Percentiles rank a stretch among this genome's conserved stretches.
These are phyloP conservation scores for Cavenderia fasciculata DNA, from an alignment of 78 protist species.

Conservation along the genomic window DNA sequence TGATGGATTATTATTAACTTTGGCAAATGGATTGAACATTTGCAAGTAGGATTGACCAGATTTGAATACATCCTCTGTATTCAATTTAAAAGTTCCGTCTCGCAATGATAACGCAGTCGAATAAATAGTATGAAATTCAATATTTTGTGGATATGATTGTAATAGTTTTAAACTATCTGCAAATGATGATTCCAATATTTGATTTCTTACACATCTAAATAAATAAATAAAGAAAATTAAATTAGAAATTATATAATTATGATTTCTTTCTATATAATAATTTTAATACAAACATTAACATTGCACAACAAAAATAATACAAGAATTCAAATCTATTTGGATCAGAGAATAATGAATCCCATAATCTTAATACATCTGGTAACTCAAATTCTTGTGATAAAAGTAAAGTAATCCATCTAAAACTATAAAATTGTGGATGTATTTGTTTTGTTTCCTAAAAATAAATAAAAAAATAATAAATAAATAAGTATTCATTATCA, in stretches of 20 bases:
- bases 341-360: slow-evolving; percentile 91
- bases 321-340: slow-evolving; percentile 78
- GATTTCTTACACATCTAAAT: slow-evolving; percentile 71
- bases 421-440: slow-evolving; percentile 83
- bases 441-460: slow-evolving; percentile 67
- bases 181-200: slow-evolving; percentile 53
- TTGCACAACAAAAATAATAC: slow-evolving; percentile 82
- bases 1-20: neutral
- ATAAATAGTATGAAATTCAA: slow-evolving; percentile 70
- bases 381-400: slow-evolving; percentile 89
- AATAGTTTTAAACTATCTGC: slow-evolving; percentile 71
- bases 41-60: slow-evolving; percentile 70
- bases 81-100: slow-evolving; percentile 51
- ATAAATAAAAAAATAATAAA: neutral
- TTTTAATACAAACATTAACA: slow-evolving; percentile 78
- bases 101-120: slow-evolving; percentile 58
- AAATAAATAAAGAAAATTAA: neutral
- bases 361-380: slow-evolving; percentile 88
- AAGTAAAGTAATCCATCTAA: slow-evolving; percentile 88
- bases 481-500: neutral
- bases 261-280: neutral
- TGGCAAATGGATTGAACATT: slow-evolving; percentile 52
- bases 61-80: slow-evolving; percentile 51
- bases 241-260: neutral
- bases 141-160: slow-evolving; percentile 69